Conservation (phyloP, 1,139 yeast species). For the Yamadazyma atlantica region DNA sequence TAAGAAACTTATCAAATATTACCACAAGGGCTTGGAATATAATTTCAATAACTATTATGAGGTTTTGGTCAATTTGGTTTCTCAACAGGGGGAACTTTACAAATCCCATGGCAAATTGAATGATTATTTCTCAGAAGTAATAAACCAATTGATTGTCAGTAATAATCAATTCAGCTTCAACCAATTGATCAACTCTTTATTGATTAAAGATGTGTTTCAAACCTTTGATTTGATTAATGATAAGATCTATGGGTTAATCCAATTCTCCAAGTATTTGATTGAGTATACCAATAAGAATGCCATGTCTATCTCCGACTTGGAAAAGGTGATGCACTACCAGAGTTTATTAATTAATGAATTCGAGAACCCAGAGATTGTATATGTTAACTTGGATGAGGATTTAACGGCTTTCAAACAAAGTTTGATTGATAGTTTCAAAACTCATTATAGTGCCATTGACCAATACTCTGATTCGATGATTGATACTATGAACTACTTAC, state of each 20-base stretch:
- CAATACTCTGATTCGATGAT: conserved; percentile 21
- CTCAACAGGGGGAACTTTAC: conserved; percentile 33
- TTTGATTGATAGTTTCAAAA: conserved; percentile 20
- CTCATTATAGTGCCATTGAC: conserved; percentile 4
- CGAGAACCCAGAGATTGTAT: conserved; percentile 52
- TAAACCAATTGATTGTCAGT: conserved; percentile 10
- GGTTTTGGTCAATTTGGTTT: conserved; percentile 35
- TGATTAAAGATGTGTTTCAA: conserved; percentile 28
- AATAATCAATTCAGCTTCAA: conserved; percentile 7
- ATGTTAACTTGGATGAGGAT: conserved; percentile 39
- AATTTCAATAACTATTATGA: conserved; percentile 32
- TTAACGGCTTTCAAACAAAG: conserved; percentile 25
- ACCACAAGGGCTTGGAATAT: conserved; percentile 28
- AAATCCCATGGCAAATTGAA: conserved; percentile 23
- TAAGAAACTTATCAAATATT: conserved; percentile 33
- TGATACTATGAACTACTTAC: conserved; percentile 18
- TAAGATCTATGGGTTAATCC: conserved; percentile 36
- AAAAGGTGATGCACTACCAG: conserved; percentile 30
- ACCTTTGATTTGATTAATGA: conserved; percentile 30
- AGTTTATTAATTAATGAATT: conserved; percentile 48
- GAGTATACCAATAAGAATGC: conserved; percentile 13
- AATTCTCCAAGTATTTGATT: conserved; percentile 26
- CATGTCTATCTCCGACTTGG: conserved; percentile 8
- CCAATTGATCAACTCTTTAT: conserved; percentile 26
- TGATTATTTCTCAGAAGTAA: conserved; percentile 33